These are phyloP conservation scores for Fusarium chaquense DNA, from an alignment of 2,329 filamentous ascomycete species.

Conservation along the genomic window DNA sequence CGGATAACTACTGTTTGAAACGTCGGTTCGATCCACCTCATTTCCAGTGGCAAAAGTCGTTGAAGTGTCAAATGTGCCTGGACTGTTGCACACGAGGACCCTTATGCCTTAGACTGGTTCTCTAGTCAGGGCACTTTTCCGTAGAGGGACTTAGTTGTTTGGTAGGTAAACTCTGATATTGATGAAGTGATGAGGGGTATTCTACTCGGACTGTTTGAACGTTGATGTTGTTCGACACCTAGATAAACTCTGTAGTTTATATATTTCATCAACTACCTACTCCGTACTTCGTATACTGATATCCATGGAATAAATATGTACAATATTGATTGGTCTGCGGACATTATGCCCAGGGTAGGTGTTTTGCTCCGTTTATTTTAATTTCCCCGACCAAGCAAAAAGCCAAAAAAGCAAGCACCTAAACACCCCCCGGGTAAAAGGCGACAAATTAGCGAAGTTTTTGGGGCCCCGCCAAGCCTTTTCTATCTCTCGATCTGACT, in stretches of 20 bases:
- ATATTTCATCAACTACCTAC: too few relatives aligned
- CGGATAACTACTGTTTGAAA: conserved; percentile 14
- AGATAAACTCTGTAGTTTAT: not conserved
- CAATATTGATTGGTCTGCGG: not conserved
- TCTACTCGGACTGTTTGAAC: not conserved
- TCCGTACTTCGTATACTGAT: not conserved
- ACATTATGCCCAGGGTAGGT: conserved; percentile 23
- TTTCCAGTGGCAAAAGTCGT: conserved; percentile 16
- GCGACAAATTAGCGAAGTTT: conserved; percentile 12
- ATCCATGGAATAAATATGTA: not conserved
- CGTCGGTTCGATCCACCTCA: conserved; percentile 17
- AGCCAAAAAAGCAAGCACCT: not conserved
- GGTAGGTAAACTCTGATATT: not conserved
- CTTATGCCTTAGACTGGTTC: conserved; percentile 9
- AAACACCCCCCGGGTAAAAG: conserved; percentile 10
- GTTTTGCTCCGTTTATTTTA: conserved; percentile 30
- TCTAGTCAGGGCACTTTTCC: conserved; percentile 29
- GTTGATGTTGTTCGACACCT: not conserved
- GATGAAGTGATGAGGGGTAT: not conserved
- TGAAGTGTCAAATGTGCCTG: conserved; percentile 22
- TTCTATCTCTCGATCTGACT: conserved; percentile 36
- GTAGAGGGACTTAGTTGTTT: not conserved
- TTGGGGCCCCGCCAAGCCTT: conserved; percentile 27
- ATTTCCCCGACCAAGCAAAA: conserved; percentile 29
- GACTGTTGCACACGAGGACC: not conserved